A percentile compares a stretch with the other conserved stretches of the same genome.
phyloP scores from a whole-genome alignment of 768 basidiomycete genomes.

The Suillus bovinus region DNA sequence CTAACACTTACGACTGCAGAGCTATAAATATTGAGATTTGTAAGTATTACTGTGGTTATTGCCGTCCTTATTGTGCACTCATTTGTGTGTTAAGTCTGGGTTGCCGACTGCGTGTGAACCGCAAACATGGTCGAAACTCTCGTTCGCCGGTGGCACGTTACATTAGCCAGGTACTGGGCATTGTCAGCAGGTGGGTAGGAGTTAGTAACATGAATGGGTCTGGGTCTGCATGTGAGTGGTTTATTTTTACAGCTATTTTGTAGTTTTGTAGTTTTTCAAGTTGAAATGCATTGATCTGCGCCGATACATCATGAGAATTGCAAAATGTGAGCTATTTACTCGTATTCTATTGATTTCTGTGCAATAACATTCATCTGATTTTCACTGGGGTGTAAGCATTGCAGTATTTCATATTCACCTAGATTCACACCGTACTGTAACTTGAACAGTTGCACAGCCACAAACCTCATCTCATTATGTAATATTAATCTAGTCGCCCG shows the following conservation, averaged over 20 bases:
- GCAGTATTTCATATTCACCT: not conserved
- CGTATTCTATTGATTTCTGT: too few relatives aligned
- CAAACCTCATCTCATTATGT: too few relatives aligned
- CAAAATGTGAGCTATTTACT: not conserved
- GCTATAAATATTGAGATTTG: too few relatives aligned
- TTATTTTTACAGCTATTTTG: not conserved
- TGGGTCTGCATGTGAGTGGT: not conserved
- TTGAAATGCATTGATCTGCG: not conserved
- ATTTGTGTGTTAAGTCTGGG: not conserved
- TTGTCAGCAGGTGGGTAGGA: constrained; percentile 7
- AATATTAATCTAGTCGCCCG: too few relatives aligned
- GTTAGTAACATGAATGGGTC: constrained; percentile 22
- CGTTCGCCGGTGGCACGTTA: not conserved
- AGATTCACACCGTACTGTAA: too few relatives aligned
- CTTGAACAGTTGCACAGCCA: constrained; percentile 4
- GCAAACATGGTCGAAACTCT: not conserved
- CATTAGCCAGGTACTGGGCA: not conserved
- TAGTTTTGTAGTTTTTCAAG: not conserved
- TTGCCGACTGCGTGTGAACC: not conserved
- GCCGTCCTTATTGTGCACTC: constrained; percentile 2
- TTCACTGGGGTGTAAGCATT: not conserved
- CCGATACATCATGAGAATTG: not conserved
- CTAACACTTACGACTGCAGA: too few relatives aligned
- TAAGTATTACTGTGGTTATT: not conserved
- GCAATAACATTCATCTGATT: not conserved